These are phyloP conservation scores for Aegilops sharonensis DNA, from an alignment of 176 grass and related monocot genomes.

Conservation along the genomic window DNA sequence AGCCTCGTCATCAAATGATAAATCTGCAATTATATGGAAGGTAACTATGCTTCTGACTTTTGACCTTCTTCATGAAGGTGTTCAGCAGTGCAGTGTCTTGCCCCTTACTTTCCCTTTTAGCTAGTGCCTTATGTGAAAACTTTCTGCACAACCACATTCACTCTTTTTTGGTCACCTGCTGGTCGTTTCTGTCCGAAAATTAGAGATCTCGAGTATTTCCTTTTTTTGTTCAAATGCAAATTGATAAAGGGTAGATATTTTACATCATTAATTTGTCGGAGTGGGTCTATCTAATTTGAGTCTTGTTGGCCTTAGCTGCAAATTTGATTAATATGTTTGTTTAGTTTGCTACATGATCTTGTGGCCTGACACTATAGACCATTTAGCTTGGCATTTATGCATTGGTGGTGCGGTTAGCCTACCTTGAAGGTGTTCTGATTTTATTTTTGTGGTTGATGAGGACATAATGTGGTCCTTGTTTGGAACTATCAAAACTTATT, in stretches of 20 bases:
- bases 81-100: not conserved
- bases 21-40: constrained; percentile 94
- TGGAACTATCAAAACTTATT: not conserved
- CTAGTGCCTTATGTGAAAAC: not conserved
- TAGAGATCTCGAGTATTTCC: not conserved
- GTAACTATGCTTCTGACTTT: constrained; percentile 37
- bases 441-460: constrained; percentile 2
- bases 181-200: not conserved
- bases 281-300: not conserved
- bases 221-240: not conserved
- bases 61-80: constrained; percentile 13
- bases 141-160: not conserved
- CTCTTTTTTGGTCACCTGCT: not conserved
- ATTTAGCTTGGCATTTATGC: constrained; percentile 1
- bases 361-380: not conserved
- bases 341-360: not conserved
- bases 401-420: not conserved
- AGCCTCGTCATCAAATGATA: constrained; percentile 84
- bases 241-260: not conserved
- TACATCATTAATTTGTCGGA: not conserved
- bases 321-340: constrained; percentile 14
- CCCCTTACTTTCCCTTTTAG: not conserved
- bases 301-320: not conserved
- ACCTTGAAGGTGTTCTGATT: not conserved
- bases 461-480: not conserved